Percentiles rank a stretch among this genome's conserved stretches.
Evolutionary conservation across 495 filamentous ascomycete species (phyloP).

Genomic region (Penicillium maclennaniae): DNA sequence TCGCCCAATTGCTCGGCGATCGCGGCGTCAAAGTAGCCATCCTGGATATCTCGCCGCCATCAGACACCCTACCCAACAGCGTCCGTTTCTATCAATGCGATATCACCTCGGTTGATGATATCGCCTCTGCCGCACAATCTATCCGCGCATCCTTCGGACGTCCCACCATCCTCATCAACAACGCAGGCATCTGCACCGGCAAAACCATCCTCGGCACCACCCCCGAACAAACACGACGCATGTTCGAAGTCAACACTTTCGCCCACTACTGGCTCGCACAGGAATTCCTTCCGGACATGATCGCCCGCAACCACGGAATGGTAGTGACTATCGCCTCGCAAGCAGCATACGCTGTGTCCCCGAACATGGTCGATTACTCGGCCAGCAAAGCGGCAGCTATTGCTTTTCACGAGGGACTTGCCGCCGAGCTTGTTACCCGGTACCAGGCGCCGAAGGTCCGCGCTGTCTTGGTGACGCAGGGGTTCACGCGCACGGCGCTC

Average conservation of each 20-base stretch:
- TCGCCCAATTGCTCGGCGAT: slow-evolving; percentile 58
- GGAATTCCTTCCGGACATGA: slow-evolving; percentile 66
- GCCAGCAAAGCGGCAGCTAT: slow-evolving; percentile 64
- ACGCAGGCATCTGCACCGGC: slow-evolving; percentile 63
- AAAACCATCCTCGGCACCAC: slow-evolving; percentile 55
- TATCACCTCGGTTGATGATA: slow-evolving; percentile 49
- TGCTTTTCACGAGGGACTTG: slow-evolving; percentile 66
- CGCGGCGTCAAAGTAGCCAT: slow-evolving; percentile 59
- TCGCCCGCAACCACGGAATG: slow-evolving; percentile 64
- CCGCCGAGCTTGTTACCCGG: slow-evolving; percentile 54
- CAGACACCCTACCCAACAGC: slow-evolving; percentile 48
- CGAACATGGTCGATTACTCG: slow-evolving; percentile 66
- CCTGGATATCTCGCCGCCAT: slow-evolving; percentile 62
- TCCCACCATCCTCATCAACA: slow-evolving; percentile 73
- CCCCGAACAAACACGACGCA: slow-evolving; percentile 54
- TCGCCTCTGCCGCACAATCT: slow-evolving; percentile 42
- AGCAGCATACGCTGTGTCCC: slow-evolving; percentile 55
- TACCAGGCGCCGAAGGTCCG: slow-evolving; percentile 64
- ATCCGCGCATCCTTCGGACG: slow-evolving; percentile 55
- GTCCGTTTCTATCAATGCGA: slow-evolving; percentile 63
- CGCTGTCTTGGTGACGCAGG: slow-evolving; percentile 62
- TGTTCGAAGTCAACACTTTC: slow-evolving; percentile 70
- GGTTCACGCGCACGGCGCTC: slow-evolving; percentile 58
- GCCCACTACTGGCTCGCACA: slow-evolving; percentile 61
- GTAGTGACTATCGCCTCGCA: slow-evolving; percentile 67